Evolutionary conservation across 2,329 filamentous ascomycete species (phyloP).

Genomic region (Simplicillium aogashimaense): DNA sequence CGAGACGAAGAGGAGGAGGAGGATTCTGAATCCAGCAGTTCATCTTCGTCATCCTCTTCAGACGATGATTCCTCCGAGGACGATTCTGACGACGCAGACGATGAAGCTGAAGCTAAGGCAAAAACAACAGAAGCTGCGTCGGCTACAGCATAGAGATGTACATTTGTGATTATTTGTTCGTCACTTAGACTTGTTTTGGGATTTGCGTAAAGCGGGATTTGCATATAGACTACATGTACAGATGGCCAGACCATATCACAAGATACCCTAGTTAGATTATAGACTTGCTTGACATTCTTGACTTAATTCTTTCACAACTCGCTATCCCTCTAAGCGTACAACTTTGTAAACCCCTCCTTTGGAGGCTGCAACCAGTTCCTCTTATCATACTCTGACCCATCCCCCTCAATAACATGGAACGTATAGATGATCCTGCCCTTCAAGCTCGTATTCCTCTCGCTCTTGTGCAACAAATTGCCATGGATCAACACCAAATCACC

Average conservation of each 20-base stretch:
- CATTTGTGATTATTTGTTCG: too few relatives aligned
- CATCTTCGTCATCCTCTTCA: constrained; percentile 30
- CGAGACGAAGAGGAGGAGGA: constrained; percentile 5
- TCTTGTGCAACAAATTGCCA: constrained; percentile 92
- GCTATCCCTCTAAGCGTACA: constrained; percentile 30
- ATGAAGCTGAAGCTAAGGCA: constrained; percentile 10
- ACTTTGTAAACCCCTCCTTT: constrained; percentile 63
- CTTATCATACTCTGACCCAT: constrained; percentile 64
- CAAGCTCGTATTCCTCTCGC: constrained; percentile 77
- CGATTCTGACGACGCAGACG: constrained; percentile 23
- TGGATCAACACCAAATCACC: constrained; percentile 89
- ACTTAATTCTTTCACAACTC: background rate
- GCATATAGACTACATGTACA: constrained; percentile 11
- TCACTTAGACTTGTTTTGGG: background rate
- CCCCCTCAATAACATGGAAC: constrained; percentile 90
- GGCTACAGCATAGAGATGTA: constrained; percentile 1
- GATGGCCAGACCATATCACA: constrained; percentile 3
- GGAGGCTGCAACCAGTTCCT: constrained; percentile 92
- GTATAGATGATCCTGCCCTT: constrained; percentile 94
- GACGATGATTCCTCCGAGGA: constrained; percentile 24
- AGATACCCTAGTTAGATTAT: constrained; percentile 3
- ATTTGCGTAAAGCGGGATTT: constrained; percentile 2
- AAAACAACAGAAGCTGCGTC: constrained; percentile 1
- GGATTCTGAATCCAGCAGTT: constrained; percentile 10
- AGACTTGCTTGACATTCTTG: background rate